A percentile compares a stretch with the other conserved stretches of the same genome.
phyloP scores from a whole-genome alignment of 2,329 filamentous ascomycete species.

The Paramyrothecium roridum region DNA sequence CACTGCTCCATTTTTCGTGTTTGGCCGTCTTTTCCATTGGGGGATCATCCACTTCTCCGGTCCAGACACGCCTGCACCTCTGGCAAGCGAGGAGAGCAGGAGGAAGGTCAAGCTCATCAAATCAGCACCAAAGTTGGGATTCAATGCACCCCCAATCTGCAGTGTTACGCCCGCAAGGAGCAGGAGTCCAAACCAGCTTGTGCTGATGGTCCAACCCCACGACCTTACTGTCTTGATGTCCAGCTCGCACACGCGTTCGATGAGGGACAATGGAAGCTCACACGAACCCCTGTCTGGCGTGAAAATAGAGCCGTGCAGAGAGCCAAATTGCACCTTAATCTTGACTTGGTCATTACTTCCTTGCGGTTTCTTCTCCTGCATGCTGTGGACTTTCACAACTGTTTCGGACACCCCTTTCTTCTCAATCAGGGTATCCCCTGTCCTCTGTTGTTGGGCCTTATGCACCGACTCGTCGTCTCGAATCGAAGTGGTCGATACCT shows the following conservation, averaged over 20 bases:
- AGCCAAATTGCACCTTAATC: neutral
- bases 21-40: neutral
- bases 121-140: neutral
- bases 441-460: neutral
- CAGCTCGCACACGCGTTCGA: neutral
- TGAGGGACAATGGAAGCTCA: neutral
- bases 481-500: neutral
- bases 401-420: neutral
- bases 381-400: neutral
- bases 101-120: neutral
- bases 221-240: neutral
- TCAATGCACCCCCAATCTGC: neutral
- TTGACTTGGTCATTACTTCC: neutral
- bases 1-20: neutral
- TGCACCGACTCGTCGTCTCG: neutral
- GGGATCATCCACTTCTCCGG: constrained; percentile 1
- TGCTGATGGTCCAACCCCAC: neutral
- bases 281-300: neutral
- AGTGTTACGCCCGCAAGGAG: neutral
- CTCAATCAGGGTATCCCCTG: neutral
- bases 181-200: neutral
- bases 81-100: neutral
- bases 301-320: neutral
- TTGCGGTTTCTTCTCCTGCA: neutral
- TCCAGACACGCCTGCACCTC: neutral